A percentile compares a stretch with the other conserved stretches of the same genome.
Conservation (phyloP, 495 filamentous ascomycete genomes). For the Xylaria palmicola region DNA sequence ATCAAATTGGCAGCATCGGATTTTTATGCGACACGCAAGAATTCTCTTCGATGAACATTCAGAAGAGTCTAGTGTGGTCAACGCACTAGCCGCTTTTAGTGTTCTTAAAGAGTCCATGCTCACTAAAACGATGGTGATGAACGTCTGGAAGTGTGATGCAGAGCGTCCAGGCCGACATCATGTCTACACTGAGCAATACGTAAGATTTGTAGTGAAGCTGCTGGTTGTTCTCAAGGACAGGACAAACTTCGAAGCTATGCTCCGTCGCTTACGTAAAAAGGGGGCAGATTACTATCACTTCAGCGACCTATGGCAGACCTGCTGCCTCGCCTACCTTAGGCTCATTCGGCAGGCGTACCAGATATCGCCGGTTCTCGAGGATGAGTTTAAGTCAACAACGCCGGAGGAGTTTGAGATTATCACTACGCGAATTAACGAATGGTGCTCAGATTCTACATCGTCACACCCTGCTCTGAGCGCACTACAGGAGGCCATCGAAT, state of each 20-base stretch:
- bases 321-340: slow-evolving; percentile 71
- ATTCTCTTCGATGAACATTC: slow-evolving; percentile 61
- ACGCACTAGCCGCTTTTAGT: slow-evolving; percentile 63
- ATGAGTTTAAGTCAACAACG: slow-evolving; percentile 73
- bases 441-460: slow-evolving; percentile 48
- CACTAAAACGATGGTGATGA: slow-evolving; percentile 89
- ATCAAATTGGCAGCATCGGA: slow-evolving; percentile 95
- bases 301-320: slow-evolving; percentile 76
- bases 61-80: slow-evolving; percentile 26
- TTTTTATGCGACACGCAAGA: slow-evolving; percentile 75
- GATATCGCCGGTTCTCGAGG: slow-evolving; percentile 68
- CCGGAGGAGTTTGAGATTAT: slow-evolving; percentile 75
- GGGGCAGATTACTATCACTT: slow-evolving; percentile 84
- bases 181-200: slow-evolving; percentile 90
- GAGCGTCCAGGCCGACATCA: slow-evolving; percentile 91
- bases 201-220: slow-evolving; percentile 72
- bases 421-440: slow-evolving; percentile 49
- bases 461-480: slow-evolving; percentile 60
- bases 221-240: slow-evolving; percentile 76
- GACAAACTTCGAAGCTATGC: slow-evolving; percentile 72
- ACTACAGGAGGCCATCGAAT: slow-evolving; percentile 78
- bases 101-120: slow-evolving; percentile 86
- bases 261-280: slow-evolving; percentile 79
- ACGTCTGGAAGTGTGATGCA: slow-evolving; percentile 94
- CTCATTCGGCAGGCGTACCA: slow-evolving; percentile 68